Percentiles rank a stretch among this genome's conserved stretches.
These are phyloP conservation scores for Scytalidium sp. DNA, from an alignment of 2,329 filamentous ascomycete species.

Conservation along the genomic window DNA sequence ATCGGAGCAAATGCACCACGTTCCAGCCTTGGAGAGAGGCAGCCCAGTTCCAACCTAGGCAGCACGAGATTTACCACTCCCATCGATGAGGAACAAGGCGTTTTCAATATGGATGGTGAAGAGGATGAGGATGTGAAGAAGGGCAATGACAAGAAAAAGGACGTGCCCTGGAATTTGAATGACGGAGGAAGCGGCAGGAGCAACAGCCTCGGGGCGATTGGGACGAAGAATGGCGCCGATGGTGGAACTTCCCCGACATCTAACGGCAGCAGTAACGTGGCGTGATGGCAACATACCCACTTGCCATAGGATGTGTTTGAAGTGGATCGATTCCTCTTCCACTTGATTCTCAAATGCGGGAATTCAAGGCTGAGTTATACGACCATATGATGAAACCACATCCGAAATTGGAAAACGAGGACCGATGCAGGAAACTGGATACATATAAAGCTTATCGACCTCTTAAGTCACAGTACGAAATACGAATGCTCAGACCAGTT, in stretches of 20 bases:
- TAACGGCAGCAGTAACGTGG: background rate
- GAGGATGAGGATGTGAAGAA: conserved; percentile 53
- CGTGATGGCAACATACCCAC: background rate
- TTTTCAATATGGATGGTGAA: conserved; percentile 65
- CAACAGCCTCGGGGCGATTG: background rate
- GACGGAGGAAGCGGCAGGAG: background rate
- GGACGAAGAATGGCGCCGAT: background rate
- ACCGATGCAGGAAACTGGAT: no score
- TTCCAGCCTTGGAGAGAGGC: conserved; percentile 48
- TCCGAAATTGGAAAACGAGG: no score
- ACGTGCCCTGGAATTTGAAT: background rate
- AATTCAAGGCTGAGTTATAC: no score
- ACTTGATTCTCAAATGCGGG: no score
- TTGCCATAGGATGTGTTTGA: no score
- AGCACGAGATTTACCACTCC: conserved; percentile 60
- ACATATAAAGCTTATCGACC: no score
- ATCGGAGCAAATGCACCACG: conserved; percentile 33
- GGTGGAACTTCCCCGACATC: background rate
- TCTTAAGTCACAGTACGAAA: no score
- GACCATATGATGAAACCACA: no score
- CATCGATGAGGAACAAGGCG: conserved; percentile 62
- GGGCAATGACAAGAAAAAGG: conserved; percentile 16
- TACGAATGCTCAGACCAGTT: no score
- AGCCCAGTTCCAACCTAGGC: conserved; percentile 50
- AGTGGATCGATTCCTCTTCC: no score